phyloP scores from a whole-genome alignment of 139 green algal species.

The Axilococcus clingmanii region DNA sequence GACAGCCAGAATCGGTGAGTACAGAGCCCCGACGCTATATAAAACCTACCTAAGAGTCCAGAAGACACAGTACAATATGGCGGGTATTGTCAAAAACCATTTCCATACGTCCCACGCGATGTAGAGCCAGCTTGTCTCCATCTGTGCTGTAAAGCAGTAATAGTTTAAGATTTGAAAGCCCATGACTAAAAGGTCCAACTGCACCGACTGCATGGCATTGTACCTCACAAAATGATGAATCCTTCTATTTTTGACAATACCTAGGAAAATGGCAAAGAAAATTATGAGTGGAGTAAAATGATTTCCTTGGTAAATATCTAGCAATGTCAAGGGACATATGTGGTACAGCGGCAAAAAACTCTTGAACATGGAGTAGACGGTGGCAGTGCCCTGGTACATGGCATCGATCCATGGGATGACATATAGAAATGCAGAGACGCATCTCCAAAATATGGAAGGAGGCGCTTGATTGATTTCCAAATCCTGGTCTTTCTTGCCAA shows the following conservation, averaged over 20 bases:
- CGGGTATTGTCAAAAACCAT: too few species aligned
- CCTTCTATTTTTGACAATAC: constrained; percentile 63
- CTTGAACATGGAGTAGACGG: constrained; percentile 38
- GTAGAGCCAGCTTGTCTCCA: too few species aligned
- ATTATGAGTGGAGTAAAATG: constrained; percentile 62
- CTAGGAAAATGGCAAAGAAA: constrained; percentile 69
- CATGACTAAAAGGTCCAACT: constrained; percentile 68
- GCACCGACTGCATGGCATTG: constrained; percentile 63
- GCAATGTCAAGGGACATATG: constrained; percentile 29
- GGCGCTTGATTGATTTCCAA: constrained; percentile 16
- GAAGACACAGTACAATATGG: constrained; percentile 43
- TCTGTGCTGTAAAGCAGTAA: too few species aligned
- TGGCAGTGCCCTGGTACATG: constrained; percentile 23
- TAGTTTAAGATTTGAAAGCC: constrained; percentile 50
- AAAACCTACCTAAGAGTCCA: constrained; percentile 35
- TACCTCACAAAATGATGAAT: constrained; percentile 73
- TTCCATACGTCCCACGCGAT: too few species aligned
- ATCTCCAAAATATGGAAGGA: constrained; percentile 39
- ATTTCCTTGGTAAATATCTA: constrained; percentile 46
- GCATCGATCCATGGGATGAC: constrained; percentile 61
- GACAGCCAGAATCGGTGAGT: too few species aligned
- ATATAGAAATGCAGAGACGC: constrained; percentile 46
- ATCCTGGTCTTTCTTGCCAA: constrained; percentile 12
- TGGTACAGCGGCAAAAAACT: constrained; percentile 36
- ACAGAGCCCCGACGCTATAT: constrained; percentile 6